Evolutionary conservation across 805 yeast genomes (phyloP).

Genomic region (Teunomyces funiuensis): DNA sequence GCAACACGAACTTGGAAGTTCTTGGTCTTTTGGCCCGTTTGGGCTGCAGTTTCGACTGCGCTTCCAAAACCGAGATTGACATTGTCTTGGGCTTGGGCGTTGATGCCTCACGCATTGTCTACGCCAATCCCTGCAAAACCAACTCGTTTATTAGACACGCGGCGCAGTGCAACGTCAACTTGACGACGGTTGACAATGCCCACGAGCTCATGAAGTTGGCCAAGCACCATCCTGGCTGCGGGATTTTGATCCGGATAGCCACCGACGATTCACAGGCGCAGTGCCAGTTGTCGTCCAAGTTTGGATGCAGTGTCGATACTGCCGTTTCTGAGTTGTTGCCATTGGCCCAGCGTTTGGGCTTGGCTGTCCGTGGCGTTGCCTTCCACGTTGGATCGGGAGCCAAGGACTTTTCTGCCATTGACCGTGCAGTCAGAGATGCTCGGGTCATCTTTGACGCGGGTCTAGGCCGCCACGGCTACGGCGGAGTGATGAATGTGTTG

Average conservation of each 20-base stretch:
- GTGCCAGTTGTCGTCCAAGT: constrained; percentile 84
- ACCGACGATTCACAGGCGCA: constrained; percentile 89
- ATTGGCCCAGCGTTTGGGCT: constrained; percentile 57
- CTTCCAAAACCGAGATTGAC: constrained; percentile 82
- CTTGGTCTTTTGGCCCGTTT: constrained; percentile 54
- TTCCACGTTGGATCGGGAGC: constrained; percentile 98
- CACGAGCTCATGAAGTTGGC: constrained; percentile 80
- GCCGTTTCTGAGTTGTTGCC: constrained; percentile 55
- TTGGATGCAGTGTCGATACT: constrained; percentile 69
- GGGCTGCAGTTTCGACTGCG: constrained; percentile 90
- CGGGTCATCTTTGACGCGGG: constrained; percentile 65
- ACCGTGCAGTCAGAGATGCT: constrained; percentile 72
- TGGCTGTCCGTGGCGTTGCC: constrained; percentile 80
- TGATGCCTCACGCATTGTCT: constrained; percentile 66
- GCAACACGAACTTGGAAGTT: constrained; percentile 73
- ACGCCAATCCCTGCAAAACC: constrained; percentile 95
- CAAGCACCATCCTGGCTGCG: constrained; percentile 65
- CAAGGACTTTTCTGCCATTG: constrained; percentile 62
- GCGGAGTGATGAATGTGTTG: constrained; percentile 46
- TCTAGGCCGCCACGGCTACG: constrained; percentile 35
- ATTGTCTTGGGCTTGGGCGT: constrained; percentile 62
- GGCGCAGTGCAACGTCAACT: constrained; percentile 48
- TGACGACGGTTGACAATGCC: constrained; percentile 87
- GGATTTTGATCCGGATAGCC: constrained; percentile 72
- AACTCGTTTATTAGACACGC: constrained; percentile 78